Evolutionary conservation across 371 early-diverging fungal species (phyloP), one percentile per base, ranked within the genome.

Genomic region (Apophysomyces trapeziformis): DNA sequence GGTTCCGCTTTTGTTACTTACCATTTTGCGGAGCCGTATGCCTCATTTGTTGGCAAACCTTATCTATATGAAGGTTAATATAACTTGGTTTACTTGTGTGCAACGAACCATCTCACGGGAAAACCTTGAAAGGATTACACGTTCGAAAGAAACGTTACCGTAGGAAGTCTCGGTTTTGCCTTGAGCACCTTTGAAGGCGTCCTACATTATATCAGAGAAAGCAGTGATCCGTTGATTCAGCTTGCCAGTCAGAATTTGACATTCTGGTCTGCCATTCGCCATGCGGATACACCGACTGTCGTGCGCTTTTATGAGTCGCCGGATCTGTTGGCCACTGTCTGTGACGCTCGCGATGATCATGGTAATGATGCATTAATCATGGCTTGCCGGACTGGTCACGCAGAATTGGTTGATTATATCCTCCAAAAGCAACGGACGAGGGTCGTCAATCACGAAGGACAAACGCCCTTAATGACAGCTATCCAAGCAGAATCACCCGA

Each of bases 141-240:
- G 1, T 78, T 85, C 38, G 78, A 83, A 54, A 67, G 71, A 38
- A 75, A 83, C 45, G 57, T 82, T 1, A 60, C 68, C 0, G 60
- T 65, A 11, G 87, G 87, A n/a, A 71, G 73, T 58, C 79, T 79
- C 46, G 87, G 85, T 5, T 87, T 83, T 66, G 79, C 85, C 1
- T 68, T 87, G 12, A 85, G 83, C 35, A 85, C 87, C 5, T 61
- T 87, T 57, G 87, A 87, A 44, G 85, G 77, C 0, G 85, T 83
- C 2, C 57, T 85, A 7, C 77, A 80, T 4, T 87, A 85, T 56
- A 76, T 87, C 7, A 65, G 75, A 18, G 69, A 76, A 9, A 74
- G 78, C 37, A 63, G 61, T 32, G 62, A 70, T 2, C 69, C 73
- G n/a, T 65, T 87, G 18, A 64, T 74, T 1, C 61, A 64, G 1